A percentile compares a stretch with the other conserved stretches of the same genome.
Conservation (phyloP, 2,329 filamentous ascomycete species). For the Chaetomiaceae sp. region DNA sequence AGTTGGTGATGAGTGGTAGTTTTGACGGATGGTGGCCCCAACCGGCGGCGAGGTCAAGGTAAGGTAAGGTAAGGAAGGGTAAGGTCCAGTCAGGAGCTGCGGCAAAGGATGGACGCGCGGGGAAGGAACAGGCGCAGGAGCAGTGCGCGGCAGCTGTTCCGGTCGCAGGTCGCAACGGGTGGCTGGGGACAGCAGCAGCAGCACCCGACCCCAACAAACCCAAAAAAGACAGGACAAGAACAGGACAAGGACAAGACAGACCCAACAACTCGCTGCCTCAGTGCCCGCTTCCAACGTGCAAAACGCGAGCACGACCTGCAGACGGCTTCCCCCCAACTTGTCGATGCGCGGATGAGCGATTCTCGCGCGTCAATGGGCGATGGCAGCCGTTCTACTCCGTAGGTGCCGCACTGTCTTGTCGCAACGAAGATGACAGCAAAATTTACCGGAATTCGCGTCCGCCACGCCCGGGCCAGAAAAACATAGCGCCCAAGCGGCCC, state of each 20-base stretch:
- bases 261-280: background rate
- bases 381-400: slow-evolving; percentile 16
- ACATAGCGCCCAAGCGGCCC: slow-evolving; percentile 22
- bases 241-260: background rate
- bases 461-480: slow-evolving; percentile 14
- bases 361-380: slow-evolving; percentile 26
- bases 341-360: slow-evolving; percentile 19
- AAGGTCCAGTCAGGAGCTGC: too few relatives aligned
- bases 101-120: too few relatives aligned
- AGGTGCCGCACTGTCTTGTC: slow-evolving; percentile 18
- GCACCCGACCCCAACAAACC: too few relatives aligned
- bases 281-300: slow-evolving; percentile 2
- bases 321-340: slow-evolving; percentile 5
- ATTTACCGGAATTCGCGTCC: slow-evolving; percentile 22
- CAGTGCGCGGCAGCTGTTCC: too few relatives aligned
- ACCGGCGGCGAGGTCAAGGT: too few relatives aligned
- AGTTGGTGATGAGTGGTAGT: too few relatives aligned
- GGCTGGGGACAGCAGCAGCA: too few relatives aligned
- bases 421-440: slow-evolving; percentile 26
- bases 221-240: background rate
- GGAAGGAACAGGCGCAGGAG: too few relatives aligned
- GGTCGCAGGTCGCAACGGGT: too few relatives aligned
- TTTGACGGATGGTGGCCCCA: too few relatives aligned
- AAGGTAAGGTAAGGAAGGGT: too few relatives aligned
- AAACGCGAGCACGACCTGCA: slow-evolving; percentile 10